Evolutionary conservation across 2,329 filamentous ascomycete species (phyloP).

Genomic region (Colletotrichum falcatum): DNA sequence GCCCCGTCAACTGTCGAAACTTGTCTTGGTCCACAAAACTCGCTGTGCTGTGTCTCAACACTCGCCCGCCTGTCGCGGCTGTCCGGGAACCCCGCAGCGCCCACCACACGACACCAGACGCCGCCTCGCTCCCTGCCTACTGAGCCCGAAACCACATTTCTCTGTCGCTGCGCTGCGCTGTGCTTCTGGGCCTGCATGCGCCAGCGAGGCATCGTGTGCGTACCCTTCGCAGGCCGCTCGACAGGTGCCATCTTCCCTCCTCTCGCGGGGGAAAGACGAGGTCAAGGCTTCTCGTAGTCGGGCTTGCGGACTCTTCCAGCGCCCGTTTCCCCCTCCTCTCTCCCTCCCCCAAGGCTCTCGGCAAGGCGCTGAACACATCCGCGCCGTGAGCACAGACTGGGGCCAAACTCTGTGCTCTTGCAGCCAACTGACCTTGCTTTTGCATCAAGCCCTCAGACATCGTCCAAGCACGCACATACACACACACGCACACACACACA

Average conservation of each 20-base stretch:
- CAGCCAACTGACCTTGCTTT: conserved; percentile 12
- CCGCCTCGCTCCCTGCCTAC: too few species aligned
- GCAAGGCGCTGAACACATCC: conserved; percentile 22
- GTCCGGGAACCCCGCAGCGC: not conserved
- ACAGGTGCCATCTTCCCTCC: not conserved
- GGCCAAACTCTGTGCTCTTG: conserved; percentile 40
- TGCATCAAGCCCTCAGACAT: conserved; percentile 17
- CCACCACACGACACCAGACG: not conserved
- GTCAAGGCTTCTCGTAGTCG: conserved; percentile 15
- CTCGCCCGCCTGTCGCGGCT: not conserved
- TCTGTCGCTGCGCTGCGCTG: not conserved
- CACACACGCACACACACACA: too few species aligned
- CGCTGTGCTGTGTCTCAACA: too few species aligned
- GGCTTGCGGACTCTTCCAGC: conserved; percentile 33
- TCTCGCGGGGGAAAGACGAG: not conserved
- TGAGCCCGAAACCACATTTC: not conserved
- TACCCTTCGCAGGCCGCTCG: too few species aligned
- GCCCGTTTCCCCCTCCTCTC: conserved; percentile 8
- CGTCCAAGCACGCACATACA: conserved; percentile 29
- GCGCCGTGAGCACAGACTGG: conserved; percentile 34
- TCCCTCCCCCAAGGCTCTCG: not conserved
- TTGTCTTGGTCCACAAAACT: not conserved
- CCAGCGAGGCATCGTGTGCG: not conserved
- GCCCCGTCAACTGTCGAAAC: not conserved
- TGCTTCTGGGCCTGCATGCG: not conserved